phyloP scores from a whole-genome alignment of 805 yeast genomes.

The Blastobotrys terrestris region DNA sequence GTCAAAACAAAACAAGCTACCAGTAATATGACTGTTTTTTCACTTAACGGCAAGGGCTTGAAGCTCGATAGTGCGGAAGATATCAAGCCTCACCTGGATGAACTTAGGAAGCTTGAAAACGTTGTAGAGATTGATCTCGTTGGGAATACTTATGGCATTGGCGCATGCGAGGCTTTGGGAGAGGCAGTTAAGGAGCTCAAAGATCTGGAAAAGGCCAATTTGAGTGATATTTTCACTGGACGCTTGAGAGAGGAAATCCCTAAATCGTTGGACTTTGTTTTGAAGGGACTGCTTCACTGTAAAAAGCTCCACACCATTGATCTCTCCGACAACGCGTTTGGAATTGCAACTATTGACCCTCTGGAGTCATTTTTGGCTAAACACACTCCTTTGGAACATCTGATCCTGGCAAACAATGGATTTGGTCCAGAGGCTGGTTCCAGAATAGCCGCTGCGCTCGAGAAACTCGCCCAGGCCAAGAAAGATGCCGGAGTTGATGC shows the following conservation, averaged over 20 bases:
- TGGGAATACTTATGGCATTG: slow-evolving; percentile 93
- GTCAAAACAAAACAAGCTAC: too few relatives aligned
- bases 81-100: slow-evolving; percentile 61
- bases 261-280: slow-evolving; percentile 61
- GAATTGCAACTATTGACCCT: slow-evolving; percentile 89
- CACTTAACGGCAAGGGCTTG: slow-evolving; percentile 67
- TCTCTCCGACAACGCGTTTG: slow-evolving; percentile 93
- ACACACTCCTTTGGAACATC: slow-evolving; percentile 75
- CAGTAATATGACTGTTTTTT: slow-evolving; percentile 24
- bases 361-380: slow-evolving; percentile 70
- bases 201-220: slow-evolving; percentile 56
- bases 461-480: slow-evolving; percentile 62
- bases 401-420: slow-evolving; percentile 89
- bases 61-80: slow-evolving; percentile 71
- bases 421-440: slow-evolving; percentile 98
- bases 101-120: slow-evolving; percentile 36
- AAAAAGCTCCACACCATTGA: slow-evolving; percentile 67
- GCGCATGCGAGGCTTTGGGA: slow-evolving; percentile 71
- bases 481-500: slow-evolving; percentile 36
- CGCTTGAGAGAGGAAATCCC: slow-evolving; percentile 94
- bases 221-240: slow-evolving; percentile 93
- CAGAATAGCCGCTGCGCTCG: slow-evolving; percentile 82
- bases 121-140: slow-evolving; percentile 66
- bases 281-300: slow-evolving; percentile 66
- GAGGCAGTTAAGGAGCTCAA: slow-evolving; percentile 37